Evolutionary conservation across 1,284 basidiomycete genomes (phyloP).

Genomic region (Pseudozyma sp.): DNA sequence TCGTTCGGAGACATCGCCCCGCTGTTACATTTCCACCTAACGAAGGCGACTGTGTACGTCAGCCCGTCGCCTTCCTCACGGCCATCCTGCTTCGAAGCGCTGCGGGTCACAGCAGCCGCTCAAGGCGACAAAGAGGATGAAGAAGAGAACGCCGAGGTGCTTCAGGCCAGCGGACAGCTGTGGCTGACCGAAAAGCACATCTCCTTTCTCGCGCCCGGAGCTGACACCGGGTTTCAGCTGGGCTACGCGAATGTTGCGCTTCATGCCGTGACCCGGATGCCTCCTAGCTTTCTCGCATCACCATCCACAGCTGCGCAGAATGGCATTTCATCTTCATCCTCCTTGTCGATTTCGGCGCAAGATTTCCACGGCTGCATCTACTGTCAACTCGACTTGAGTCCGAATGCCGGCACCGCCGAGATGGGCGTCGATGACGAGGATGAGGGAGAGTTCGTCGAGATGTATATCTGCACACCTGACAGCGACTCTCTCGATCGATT

Average conservation of each 20-base stretch:
- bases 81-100: conserved; percentile 32
- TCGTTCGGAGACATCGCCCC: conserved; percentile 45
- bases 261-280: conserved; percentile 61
- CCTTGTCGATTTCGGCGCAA: not conserved
- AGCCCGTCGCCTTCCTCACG: conserved; percentile 33
- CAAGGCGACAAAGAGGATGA: conserved; percentile 1
- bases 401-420: conserved; percentile 29
- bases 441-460: conserved; percentile 47
- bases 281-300: conserved; percentile 44
- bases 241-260: conserved; percentile 60
- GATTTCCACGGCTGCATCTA: conserved; percentile 57
- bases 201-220: conserved; percentile 44
- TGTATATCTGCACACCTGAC: conserved; percentile 57
- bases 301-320: not conserved
- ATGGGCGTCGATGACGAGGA: conserved; percentile 55
- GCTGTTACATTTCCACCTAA: conserved; percentile 29
- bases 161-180: conserved; percentile 30
- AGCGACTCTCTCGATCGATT: conserved; percentile 79
- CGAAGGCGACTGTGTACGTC: conserved; percentile 35
- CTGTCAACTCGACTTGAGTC: conserved; percentile 64
- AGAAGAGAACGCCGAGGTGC: conserved; percentile 22
- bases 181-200: conserved; percentile 58
- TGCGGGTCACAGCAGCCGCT: not conserved
- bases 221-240: conserved; percentile 51
- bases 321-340: conserved; percentile 12